These are phyloP conservation scores for Inosperma sp. DNA, from an alignment of 768 basidiomycete species.

Conservation along the genomic window DNA sequence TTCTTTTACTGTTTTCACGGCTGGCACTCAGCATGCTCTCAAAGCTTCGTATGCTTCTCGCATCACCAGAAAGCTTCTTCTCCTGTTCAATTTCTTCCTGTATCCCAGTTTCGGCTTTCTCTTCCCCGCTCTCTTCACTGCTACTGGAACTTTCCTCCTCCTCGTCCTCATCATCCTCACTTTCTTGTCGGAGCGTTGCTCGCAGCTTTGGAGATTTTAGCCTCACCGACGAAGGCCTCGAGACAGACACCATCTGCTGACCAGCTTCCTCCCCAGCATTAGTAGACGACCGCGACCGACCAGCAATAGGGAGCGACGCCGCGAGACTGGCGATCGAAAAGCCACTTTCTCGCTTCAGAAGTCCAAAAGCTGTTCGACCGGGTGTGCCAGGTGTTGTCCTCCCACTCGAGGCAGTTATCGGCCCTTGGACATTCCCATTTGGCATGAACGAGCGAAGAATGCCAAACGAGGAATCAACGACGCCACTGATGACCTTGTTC, in stretches of 20 bases:
- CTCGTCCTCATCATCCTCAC: slow-evolving; percentile 41
- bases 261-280: slow-evolving; percentile 35
- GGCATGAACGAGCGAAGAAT: slow-evolving; percentile 78
- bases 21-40: slow-evolving; percentile 74
- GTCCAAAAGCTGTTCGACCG: slow-evolving; percentile 45
- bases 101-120: slow-evolving; percentile 28
- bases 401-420: slow-evolving; percentile 9
- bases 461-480: slow-evolving; percentile 87
- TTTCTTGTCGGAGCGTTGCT: slow-evolving; percentile 32
- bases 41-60: slow-evolving; percentile 80
- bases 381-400: slow-evolving; percentile 20
- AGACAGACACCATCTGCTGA: slow-evolving; percentile 46
- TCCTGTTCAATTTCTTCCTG: slow-evolving; percentile 6
- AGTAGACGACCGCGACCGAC: slow-evolving; percentile 33
- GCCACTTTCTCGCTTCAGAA: slow-evolving; percentile 68
- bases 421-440: slow-evolving; percentile 18
- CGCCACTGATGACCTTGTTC: slow-evolving; percentile 77
- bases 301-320: slow-evolving; percentile 53
- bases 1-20: slow-evolving; percentile 4
- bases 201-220: slow-evolving; percentile 39
- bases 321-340: slow-evolving; percentile 79
- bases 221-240: slow-evolving; percentile 42
- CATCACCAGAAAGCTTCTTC: slow-evolving; percentile 37
- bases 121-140: slow-evolving; percentile 30
- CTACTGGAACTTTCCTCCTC: slow-evolving; percentile 39